A percentile compares a stretch with the other conserved stretches of the same genome.
phyloP scores from a whole-genome alignment of 2,329 filamentous ascomycete species.

The Fusarium scirpi region DNA sequence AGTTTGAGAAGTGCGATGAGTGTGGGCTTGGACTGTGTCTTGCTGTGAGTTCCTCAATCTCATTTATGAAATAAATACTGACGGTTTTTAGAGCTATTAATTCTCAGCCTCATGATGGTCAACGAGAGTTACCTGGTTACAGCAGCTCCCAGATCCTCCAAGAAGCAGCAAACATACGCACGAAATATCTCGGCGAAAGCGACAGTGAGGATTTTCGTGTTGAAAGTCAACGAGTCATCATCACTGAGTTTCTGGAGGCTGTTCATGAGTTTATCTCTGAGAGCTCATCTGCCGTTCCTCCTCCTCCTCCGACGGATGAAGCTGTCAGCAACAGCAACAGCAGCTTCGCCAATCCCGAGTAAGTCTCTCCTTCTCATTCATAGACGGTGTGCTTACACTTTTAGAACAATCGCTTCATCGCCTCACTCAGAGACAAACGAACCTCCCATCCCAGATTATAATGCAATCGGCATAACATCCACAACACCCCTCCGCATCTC shows the following conservation, averaged over 20 bases:
- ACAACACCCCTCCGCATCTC: conserved; percentile 42
- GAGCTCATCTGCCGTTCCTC: conserved; percentile 29
- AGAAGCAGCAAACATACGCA: conserved; percentile 38
- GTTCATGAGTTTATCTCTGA: conserved; percentile 45
- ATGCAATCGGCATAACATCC: conserved; percentile 45
- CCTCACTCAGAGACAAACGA: conserved; percentile 41
- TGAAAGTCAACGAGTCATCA: conserved; percentile 28
- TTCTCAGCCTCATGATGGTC: conserved; percentile 33
- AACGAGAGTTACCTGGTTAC: conserved; percentile 45
- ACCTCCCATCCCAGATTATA: conserved; percentile 43
- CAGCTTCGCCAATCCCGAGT: conserved; percentile 27
- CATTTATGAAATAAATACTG: background rate
- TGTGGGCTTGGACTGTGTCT: conserved; percentile 38
- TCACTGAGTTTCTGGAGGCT: conserved; percentile 42
- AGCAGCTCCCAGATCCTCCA: conserved; percentile 47
- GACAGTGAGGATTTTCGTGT: conserved; percentile 40
- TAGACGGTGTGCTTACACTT: accelerated
- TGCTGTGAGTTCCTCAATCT: conserved; percentile 29
- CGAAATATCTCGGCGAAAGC: conserved; percentile 28
- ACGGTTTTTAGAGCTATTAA: conserved; percentile 39
- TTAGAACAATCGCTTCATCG: conserved; percentile 42
- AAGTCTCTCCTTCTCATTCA: background rate
- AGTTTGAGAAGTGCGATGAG: conserved; percentile 43
- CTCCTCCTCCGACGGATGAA: conserved; percentile 18
- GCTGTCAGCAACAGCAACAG: conserved; percentile 25